phyloP scores from a whole-genome alignment of 192 early-diverging fungal species.

The Linnemannia hyalina region DNA sequence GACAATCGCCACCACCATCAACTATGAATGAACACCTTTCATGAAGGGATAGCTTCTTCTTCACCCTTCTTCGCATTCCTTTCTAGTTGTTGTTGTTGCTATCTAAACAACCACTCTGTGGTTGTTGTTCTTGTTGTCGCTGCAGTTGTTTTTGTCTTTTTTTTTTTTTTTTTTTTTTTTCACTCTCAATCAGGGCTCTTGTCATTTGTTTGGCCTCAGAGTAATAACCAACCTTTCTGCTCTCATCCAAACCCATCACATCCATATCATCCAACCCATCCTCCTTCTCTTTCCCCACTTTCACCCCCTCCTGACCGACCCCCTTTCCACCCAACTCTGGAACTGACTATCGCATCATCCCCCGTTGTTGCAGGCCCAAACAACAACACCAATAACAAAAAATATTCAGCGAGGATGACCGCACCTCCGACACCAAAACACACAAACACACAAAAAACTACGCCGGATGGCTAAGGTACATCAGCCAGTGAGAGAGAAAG shows the following conservation, averaged over 20 bases:
- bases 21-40: background rate
- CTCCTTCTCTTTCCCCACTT: background rate
- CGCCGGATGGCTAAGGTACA: background rate
- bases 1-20: background rate
- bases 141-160: background rate
- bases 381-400: background rate
- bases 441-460: background rate
- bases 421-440: background rate
- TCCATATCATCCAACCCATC: background rate
- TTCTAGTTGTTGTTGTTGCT: background rate
- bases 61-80: background rate
- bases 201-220: slow-evolving; percentile 9
- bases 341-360: background rate
- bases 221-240: background rate
- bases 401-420: background rate
- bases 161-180: background rate
- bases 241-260: background rate
- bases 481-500: background rate
- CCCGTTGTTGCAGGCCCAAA: background rate
- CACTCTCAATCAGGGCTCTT: slow-evolving; percentile 8
- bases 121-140: background rate
- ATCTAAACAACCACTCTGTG: background rate
- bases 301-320: background rate
- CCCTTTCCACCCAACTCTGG: slow-evolving; percentile 1
- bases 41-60: background rate